Conservation (phyloP, 305 asterid genomes). For the Fraxinus dipetala region DNA sequence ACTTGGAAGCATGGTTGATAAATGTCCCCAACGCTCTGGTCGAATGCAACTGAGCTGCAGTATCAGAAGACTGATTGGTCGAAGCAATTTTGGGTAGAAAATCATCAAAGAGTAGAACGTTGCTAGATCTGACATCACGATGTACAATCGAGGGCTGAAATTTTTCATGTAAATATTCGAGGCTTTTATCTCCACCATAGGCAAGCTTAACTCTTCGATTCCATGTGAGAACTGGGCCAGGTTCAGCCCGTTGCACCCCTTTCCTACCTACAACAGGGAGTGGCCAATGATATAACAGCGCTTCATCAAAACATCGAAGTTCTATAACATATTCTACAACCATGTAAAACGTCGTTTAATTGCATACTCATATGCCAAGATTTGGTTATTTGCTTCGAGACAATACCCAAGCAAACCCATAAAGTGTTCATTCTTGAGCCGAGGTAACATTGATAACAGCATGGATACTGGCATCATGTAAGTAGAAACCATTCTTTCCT, state of each 20-base stretch:
- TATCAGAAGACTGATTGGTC: neutral
- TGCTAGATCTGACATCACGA: slow-evolving; percentile 23
- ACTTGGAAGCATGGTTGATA: slow-evolving; percentile 92
- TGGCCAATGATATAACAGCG: neutral
- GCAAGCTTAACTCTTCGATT: slow-evolving; percentile 68
- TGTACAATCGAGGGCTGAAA: slow-evolving; percentile 69
- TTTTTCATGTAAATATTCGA: slow-evolving; percentile 43
- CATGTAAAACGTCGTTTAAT: no score
- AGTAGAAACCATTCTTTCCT: neutral
- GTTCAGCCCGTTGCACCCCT: no score
- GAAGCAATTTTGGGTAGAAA: slow-evolving; percentile 40
- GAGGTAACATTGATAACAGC: slow-evolving; percentile 47
- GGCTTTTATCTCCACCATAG: slow-evolving; percentile 71
- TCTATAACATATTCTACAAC: slow-evolving; percentile 14
- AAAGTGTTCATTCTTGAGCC: slow-evolving; percentile 69
- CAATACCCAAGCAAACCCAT: slow-evolving; percentile 71
- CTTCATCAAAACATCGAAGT: neutral
- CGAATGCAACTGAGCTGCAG: no score
- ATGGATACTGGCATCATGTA: no score
- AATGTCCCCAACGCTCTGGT: slow-evolving; percentile 64
- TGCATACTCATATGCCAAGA: slow-evolving; percentile 65
- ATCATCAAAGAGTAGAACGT: slow-evolving; percentile 31
- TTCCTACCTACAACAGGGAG: slow-evolving; percentile 14
- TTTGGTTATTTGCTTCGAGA: slow-evolving; percentile 51
- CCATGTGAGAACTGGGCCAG: slow-evolving; percentile 60